Base-by-base conservation (phyloP, 1,284 basidiomycete genomes). In the Puccinia horiana region DNA sequence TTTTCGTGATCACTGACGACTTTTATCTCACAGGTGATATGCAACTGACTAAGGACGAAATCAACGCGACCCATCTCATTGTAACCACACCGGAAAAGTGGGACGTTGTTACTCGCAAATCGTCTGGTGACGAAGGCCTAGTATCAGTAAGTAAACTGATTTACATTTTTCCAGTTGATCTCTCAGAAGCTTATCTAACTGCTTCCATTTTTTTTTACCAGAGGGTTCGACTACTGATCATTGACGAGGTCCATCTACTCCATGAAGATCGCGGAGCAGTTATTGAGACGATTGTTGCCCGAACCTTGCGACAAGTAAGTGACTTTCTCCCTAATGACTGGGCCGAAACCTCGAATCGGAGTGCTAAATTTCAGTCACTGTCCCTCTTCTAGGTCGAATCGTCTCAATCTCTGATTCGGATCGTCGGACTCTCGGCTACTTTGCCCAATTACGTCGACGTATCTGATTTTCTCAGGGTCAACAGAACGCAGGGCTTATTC, bases 31-130 rank as follows among this genome's bases (percentile, higher is more conserved):
- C 83, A 92, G 96, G 97, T 87, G 97, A 99, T 86, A 99, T 99
- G 96, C 97, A 99, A 87, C 88, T 99, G 86, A 96, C 97, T 1
- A 93, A 93, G 86, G 90, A 92, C 44, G 96, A 99, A 88, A 96
- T 99, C 83, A 92, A 92, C 2, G 92, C 94, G 87, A 99, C 97
- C 20, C 97, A 99, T 86, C 93, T 99, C 82, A 98, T 99, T 83
- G 95, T 99, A 16, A 99, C 97, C 0, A 99, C 97, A 0, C 97
- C 97, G 0, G 97, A 99, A 87, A 99, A 99, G 88, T 99, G 97
- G 97, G 97, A 99, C 85, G 97, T 99, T 0, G 97, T 99, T 0
- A 99, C 97, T 9, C 90, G 97, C 83, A 99, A 98, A 87, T 95
- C 96, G 0, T 95, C 94, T 0, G 96, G 96, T 9, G 96, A 98